Conservation (phyloP, 192 early-diverging fungal genomes). For the Coemansia umbellata region DNA sequence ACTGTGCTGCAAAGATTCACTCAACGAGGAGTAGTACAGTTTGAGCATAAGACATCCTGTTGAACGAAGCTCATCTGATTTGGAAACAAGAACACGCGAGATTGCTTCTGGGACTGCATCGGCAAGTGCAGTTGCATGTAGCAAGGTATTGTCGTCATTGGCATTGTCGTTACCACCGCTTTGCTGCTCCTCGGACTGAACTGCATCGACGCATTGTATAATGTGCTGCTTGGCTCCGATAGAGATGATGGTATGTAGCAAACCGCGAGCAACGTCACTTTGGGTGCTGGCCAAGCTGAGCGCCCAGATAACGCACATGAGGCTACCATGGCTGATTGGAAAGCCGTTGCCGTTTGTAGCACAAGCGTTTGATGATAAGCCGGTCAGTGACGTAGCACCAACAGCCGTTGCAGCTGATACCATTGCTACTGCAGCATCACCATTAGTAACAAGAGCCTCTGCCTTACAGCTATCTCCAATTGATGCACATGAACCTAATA, state of each 20-base stretch:
- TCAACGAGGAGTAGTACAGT: slow-evolving; percentile 21
- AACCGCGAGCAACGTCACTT: slow-evolving; percentile 14
- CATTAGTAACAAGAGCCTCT: neutral
- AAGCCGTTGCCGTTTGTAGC: slow-evolving; percentile 1
- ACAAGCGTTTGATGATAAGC: slow-evolving; percentile 2
- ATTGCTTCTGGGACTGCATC: slow-evolving; percentile 28
- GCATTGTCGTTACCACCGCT: no score
- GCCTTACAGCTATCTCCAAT: slow-evolving; percentile 32
- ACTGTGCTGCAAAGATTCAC: slow-evolving; percentile 10
- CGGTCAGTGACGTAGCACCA: slow-evolving; percentile 9
- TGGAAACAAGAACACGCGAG: slow-evolving; percentile 31
- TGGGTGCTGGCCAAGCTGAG: slow-evolving; percentile 32
- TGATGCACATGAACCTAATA: slow-evolving; percentile 12
- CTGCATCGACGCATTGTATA: slow-evolving; percentile 19
- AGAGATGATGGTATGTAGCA: slow-evolving; percentile 22
- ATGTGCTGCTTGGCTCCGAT: slow-evolving; percentile 36
- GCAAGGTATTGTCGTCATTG: neutral
- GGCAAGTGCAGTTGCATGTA: slow-evolving; percentile 12
- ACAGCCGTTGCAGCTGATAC: slow-evolving; percentile 14
- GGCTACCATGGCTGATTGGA: slow-evolving; percentile 16
- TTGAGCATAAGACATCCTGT: slow-evolving; percentile 27
- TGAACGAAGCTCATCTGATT: slow-evolving; percentile 12
- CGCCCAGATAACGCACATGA: slow-evolving; percentile 34
- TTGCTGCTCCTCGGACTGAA: slow-evolving; percentile 2
- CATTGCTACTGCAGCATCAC: slow-evolving; percentile 7